Conservation (phyloP, 495 filamentous ascomycete genomes). For the Podospora bellae-mahoneyi region DNA sequence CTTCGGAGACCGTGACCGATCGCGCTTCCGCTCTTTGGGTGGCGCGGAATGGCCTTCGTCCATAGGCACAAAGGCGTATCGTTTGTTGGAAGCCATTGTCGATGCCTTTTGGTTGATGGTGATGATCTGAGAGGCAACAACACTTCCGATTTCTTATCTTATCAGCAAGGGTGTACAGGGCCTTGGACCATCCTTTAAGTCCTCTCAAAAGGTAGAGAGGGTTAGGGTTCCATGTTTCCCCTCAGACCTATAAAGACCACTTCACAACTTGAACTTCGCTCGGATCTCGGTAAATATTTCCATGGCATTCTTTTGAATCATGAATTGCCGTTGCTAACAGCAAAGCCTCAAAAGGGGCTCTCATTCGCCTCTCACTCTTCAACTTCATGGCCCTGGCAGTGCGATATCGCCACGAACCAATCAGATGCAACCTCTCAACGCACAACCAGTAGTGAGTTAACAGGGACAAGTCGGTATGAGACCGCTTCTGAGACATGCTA, state of each 20-base stretch:
- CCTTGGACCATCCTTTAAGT: not conserved
- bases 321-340: not conserved
- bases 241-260: too few relatives aligned
- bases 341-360: not conserved
- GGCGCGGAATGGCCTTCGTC: slow-evolving; percentile 64
- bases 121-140: not conserved
- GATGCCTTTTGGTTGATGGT: not conserved
- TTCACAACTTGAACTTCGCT: too few relatives aligned
- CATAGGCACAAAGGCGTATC: slow-evolving; percentile 81
- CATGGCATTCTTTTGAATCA: not conserved
- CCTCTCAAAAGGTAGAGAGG: too few relatives aligned
- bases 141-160: slow-evolving; percentile 32
- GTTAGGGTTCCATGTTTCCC: too few relatives aligned
- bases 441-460: not conserved
- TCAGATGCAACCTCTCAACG: not conserved
- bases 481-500: not conserved
- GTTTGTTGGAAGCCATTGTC: slow-evolving; percentile 54
- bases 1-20: slow-evolving; percentile 36
- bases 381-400: not conserved
- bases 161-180: slow-evolving; percentile 15
- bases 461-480: not conserved
- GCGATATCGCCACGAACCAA: not conserved
- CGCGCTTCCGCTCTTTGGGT: slow-evolving; percentile 50
- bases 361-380: not conserved
- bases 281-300: not conserved